These are phyloP conservation scores for Neurospora africana DNA, from an alignment of 495 filamentous ascomycete species.

Conservation along the genomic window DNA sequence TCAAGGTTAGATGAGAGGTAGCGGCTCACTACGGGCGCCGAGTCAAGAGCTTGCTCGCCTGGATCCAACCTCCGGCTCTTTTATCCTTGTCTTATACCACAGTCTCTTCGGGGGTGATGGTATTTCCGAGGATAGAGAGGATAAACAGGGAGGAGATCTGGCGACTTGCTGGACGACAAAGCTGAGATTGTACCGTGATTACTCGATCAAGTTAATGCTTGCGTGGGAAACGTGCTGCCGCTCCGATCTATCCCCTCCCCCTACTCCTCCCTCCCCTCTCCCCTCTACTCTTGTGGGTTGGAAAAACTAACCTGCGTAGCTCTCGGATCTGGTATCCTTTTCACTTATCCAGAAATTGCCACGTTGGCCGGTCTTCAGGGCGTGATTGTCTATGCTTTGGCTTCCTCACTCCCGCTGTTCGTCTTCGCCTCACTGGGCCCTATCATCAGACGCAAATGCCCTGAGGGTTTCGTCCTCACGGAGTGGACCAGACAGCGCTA, in stretches of 20 bases:
- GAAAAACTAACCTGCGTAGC: conserved; percentile 37
- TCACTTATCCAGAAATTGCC: conserved; percentile 67
- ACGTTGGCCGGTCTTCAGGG: conserved; percentile 71
- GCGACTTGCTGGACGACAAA: conserved; percentile 38
- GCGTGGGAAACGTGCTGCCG: conserved; percentile 89
- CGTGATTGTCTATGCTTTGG: conserved; percentile 57
- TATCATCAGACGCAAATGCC: conserved; percentile 61
- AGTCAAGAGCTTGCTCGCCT: conserved; percentile 36
- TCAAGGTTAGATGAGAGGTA: conserved; percentile 16
- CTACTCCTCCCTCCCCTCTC: conserved; percentile 12
- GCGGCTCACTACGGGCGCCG: conserved; percentile 83
- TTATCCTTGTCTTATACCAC: neutral
- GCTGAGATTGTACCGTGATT: conserved; percentile 85
- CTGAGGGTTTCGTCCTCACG: conserved; percentile 67
- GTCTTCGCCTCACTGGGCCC: conserved; percentile 59
- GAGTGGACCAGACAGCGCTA: conserved; percentile 71
- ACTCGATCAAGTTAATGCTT: conserved; percentile 96
- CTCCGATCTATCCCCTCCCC: conserved; percentile 36
- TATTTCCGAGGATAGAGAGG: conserved; percentile 13
- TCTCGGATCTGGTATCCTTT: conserved; percentile 67
- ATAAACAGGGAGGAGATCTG: conserved; percentile 20
- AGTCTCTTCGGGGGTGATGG: neutral
- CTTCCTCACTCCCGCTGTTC: conserved; percentile 55
- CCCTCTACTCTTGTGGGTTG: conserved; percentile 10
- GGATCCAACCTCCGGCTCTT: conserved; percentile 38